Base-by-base conservation (phyloP, 75 land plant species). In the Sequoiadendron giganteum region DNA sequence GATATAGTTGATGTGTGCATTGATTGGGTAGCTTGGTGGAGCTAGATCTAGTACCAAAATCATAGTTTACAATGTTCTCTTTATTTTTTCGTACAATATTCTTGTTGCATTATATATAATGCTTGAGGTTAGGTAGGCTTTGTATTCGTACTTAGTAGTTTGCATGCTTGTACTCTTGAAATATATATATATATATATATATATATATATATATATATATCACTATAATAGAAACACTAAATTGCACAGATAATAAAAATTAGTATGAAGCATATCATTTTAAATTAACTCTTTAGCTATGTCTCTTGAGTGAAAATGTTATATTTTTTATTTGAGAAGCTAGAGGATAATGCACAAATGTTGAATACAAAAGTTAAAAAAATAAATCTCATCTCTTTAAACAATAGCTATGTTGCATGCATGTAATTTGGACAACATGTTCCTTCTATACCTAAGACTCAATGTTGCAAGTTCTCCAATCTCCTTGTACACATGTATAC, bases 11-110 rank as follows among this genome's bases (percentile, higher is more conserved):
- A 89, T 68, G 90, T 89, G 10, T 38, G 77, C 84, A 89, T 89
- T 88, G 38, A 89, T 89, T 38, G 96, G 96, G 6, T 93, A 93
- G 92, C 88, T 92, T 87, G 95, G 95, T 84, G 92, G 92, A 1
- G 95, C 93, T 36, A 36, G 38, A 36, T 36, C 38, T 36, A 36
- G 38, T 36, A 36, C 38, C 38, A 36, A 36, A 36, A 36, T 36
- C 0, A 13, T 16, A 75, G 39, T 75, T 14, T 32, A 14, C 16
- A 75, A 13, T 75, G 78, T 25, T 38, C 39, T 75, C 13, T 34
- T 75, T 75, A 14, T 75, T 34, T 30, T 30, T 30, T 36, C 38
- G 38, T 36, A 36, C 38, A 36, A 36, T 36, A 36, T 36, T 36
- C 38, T 36, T 73, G 34, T 73, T 73, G 15, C 78, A 75, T 75